Evolutionary conservation across 108 stramenopile genomes (phyloP), one percentile per base, ranked within the genome.

Genomic region (Bacterosira constricta): DNA sequence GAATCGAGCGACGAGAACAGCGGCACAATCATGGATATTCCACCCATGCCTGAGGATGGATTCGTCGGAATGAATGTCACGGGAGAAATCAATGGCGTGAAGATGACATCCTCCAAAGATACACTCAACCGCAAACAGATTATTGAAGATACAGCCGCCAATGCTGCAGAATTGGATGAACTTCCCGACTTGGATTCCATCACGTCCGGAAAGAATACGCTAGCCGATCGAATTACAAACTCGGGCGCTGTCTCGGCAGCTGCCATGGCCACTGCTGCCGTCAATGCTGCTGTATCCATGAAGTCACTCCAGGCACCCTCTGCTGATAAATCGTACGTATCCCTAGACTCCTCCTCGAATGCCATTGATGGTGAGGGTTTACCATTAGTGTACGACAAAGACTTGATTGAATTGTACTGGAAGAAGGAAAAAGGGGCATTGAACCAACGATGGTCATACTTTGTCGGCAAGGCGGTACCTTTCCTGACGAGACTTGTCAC

Each of bases 301-400:
- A 87, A 88, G 52, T 72, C 81, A 2, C 69, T 96, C 42, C 77
- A 82, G 38, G 95, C 95, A 6, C 91, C 95, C 3, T 86, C 86
- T 34, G 82, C 83, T 8, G 61, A 67, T 25, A 92, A 91, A 53
- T 85, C 90, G 25, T 96, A 93, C 74, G 73, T 96, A 45, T 50
- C 83, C n/a, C 62, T 95, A 11, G 83, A 86, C 50, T 45, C 54
- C n/a, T 73, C 74, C 15, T 65, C 76, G 10, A 71, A 75, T 12
- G 85, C 73, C 26, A 25, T 90, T 9, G 96, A 95, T 55, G 83
- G 83, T 36, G 90, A 94, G n/a, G 97, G 96, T 6, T 71, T 98
- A 8, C 97, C 97, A 15, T 81, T 96, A 41, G 82, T 90, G 5
- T 98, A 98, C 66, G 96, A 97, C 57, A 92, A 90, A 42, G 95